Base-by-base conservation (phyloP, 2,329 filamentous ascomycete genomes). In the Cytospora leucostoma region DNA sequence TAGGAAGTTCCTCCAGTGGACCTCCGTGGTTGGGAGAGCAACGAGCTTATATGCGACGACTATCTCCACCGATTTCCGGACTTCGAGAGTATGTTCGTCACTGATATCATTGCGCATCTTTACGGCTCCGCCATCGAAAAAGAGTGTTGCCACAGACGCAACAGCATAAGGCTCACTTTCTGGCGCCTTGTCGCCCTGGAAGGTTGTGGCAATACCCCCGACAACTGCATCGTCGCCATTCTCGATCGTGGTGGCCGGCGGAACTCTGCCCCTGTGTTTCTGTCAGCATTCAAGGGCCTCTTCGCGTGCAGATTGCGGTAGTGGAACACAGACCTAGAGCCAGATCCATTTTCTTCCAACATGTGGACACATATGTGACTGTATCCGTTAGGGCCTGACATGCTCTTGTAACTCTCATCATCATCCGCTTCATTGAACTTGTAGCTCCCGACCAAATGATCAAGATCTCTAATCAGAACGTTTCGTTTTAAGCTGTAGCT, bases 41-140 rank as follows among this genome's bases (percentile, higher is more conserved):
- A 63, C 37, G n/a, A 59, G 19, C 8, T n/a, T 63, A 19, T 63
- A 63, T 13, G 61, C 55, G 15, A 53, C n/a, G 1, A 57, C 40
- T 0, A 63, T 38, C 17, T 63, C 54, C 12, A 40, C n/a, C 1
- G n/a, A 10, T 34, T 13, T 2, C 11, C n/a, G 19, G 19, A n/a
- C 53, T 32, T 40, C 35, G 10, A 56, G 7, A 15, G 10, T 6
- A 17, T 17, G 5, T 3, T 17, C 4, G 11, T 13, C 1, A 6
- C 35, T 8, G 4, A 44, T 4, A 10, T 8, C 12, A 17, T 56
- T 19, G 0, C 13, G 35, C 6, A 40, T 40, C 35, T 44, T 27
- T 3, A 56, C 35, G 10, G 53, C 53, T 27, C 40, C 10, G 19
- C 53, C 53, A 11, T 56, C 10, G 13, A 40, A 4, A 40, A 56